Base-by-base conservation (phyloP, 2,329 filamentous ascomycete genomes). In the Clonostachys solani region DNA sequence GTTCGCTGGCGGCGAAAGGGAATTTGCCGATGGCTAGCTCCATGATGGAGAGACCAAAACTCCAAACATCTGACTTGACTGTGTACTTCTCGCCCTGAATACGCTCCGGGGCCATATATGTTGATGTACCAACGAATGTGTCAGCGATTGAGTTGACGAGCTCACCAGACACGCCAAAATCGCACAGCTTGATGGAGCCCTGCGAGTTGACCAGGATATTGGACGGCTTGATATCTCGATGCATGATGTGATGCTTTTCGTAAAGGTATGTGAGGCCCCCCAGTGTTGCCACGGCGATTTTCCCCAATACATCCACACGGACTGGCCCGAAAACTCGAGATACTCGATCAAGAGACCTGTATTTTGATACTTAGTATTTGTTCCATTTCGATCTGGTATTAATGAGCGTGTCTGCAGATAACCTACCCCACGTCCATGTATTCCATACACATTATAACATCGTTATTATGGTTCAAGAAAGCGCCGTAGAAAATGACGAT, bases 381-480 rank as follows among this genome's bases (percentile, higher is more conserved):
- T 34, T 10, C 12, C 13, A 38, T 46, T 18, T 43, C 33, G 33
- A 37, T 16, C 12, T 15, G 42, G 44, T 43, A 36, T 15, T n/a
- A 5, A 15, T 19, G 33, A 23, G 12, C 12, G 34, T 15, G 18
- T 34, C 33, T 15, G 16, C 6, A 29, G 35, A 29, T 29, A 33
- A 46, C 44, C 23, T 41, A 73, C 94, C 94, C 94, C 64, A 92
- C 90, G 69, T 99, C 94, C 90, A 96, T 96, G 65, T 99, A 97
- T 67, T 99, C 94, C 94, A 99, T 99, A 68, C 94, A 99, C 86
- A 99, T 92, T 58, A 97, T 95, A 49, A 99, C 95, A 71, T 99
- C 94, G 63, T 95, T 92, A 52, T 91, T 91, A 62, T 95, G 89
- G 64, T 96, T 97, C 61, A 97, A 81, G 63, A 97, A 99, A 36